Percentiles rank a stretch among this genome's conserved stretches.
phyloP scores from a whole-genome alignment of 2,329 filamentous ascomycete genomes.

The Fusarium zealandicum region DNA sequence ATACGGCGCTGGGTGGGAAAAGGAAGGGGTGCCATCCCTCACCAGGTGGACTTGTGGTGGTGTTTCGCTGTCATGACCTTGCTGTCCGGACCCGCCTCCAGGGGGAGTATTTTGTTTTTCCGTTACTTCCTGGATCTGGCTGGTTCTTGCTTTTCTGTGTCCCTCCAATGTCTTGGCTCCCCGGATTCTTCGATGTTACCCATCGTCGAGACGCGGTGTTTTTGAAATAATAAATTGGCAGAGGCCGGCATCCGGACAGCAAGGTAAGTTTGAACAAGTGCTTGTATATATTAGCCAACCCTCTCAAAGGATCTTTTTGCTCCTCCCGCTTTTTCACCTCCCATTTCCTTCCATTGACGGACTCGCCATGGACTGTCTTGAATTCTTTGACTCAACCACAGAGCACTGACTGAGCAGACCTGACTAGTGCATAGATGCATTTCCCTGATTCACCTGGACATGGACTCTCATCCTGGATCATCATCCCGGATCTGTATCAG shows the following conservation, averaged over 20 bases:
- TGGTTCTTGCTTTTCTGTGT: slow-evolving; percentile 38
- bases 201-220: slow-evolving; percentile 37
- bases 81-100: slow-evolving; percentile 46
- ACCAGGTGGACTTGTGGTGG: slow-evolving; percentile 38
- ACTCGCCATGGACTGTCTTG: slow-evolving; percentile 33
- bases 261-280: slow-evolving; percentile 57
- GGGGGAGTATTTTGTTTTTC: slow-evolving; percentile 42
- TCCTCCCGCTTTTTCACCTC: slow-evolving; percentile 12
- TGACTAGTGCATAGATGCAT: slow-evolving; percentile 38
- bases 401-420: slow-evolving; percentile 38
- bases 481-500: slow-evolving; percentile 8
- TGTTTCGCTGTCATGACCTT: slow-evolving; percentile 39
- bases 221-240: slow-evolving; percentile 43
- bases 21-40: slow-evolving; percentile 35
- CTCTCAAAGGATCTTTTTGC: slow-evolving; percentile 47
- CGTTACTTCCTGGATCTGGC: slow-evolving; percentile 43
- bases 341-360: slow-evolving; percentile 26
- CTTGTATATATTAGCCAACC: slow-evolving; percentile 62
- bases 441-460: slow-evolving; percentile 8
- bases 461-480: slow-evolving; percentile 12
- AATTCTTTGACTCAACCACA: slow-evolving; percentile 30
- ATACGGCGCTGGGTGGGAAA: slow-evolving; percentile 45
- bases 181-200: slow-evolving; percentile 37
- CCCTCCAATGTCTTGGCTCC: slow-evolving; percentile 34
- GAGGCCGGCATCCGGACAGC: slow-evolving; percentile 57